Evolutionary conservation across 352 stramenopile species (phyloP).

Genomic region (Phytophthora aleatoria): DNA sequence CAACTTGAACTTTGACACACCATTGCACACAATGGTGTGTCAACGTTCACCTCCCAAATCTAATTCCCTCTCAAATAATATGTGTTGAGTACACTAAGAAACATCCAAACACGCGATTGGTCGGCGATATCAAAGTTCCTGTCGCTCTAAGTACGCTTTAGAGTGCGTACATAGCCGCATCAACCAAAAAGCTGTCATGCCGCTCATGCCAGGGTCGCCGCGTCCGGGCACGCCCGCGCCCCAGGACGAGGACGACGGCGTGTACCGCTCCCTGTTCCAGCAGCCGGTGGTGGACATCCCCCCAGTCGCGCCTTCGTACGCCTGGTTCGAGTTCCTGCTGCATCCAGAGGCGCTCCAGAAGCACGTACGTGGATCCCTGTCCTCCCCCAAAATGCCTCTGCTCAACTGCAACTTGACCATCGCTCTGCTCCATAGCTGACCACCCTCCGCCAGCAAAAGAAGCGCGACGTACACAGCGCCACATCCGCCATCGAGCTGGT

Average conservation of each 20-base stretch:
- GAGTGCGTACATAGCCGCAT: no score
- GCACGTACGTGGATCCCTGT: conserved; percentile 49
- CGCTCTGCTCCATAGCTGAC: conserved; percentile 41
- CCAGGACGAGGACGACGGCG: conserved; percentile 62
- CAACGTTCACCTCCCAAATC: no score
- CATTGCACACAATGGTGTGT: no score
- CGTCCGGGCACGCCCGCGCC: conserved; percentile 45
- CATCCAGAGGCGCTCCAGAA: conserved; percentile 74
- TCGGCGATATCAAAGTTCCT: no score
- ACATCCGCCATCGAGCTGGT: conserved; percentile 81
- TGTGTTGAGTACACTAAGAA: no score
- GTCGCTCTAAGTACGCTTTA: no score
- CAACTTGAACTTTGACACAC: conserved; percentile 32
- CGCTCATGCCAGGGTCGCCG: conserved; percentile 61
- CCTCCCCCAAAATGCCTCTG: background rate
- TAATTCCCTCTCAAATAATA: no score
- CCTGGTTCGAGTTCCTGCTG: conserved; percentile 89
- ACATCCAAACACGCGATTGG: no score
- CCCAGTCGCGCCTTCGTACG: conserved; percentile 64
- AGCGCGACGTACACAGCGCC: conserved; percentile 49
- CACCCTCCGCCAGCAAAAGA: conserved; percentile 53
- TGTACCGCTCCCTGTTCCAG: conserved; percentile 88
- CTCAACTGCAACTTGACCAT: conserved; percentile 15
- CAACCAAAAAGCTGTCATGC: no score
- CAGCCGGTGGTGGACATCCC: conserved; percentile 80